Conservation (phyloP, 2,329 filamentous ascomycete species). For the Colletotrichum shisoi region DNA sequence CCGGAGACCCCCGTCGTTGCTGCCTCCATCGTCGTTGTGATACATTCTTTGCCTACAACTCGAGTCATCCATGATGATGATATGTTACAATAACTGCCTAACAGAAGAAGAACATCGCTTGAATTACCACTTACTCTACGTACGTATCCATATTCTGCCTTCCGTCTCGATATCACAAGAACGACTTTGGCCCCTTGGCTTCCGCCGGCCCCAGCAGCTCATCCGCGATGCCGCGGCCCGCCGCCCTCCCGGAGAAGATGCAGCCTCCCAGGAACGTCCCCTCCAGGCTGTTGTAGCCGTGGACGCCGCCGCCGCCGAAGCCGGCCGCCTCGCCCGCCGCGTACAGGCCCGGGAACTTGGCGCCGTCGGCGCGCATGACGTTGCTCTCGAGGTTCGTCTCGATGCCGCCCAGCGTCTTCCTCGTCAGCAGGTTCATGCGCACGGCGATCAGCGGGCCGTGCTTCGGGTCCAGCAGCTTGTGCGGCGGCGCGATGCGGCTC, state of each 20-base stretch:
- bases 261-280: conserved; percentile 70
- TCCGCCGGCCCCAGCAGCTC: conserved; percentile 48
- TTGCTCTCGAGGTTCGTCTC: conserved; percentile 67
- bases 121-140: neutral
- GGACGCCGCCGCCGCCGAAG: conserved; percentile 69
- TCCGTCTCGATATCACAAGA: neutral
- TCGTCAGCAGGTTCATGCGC: conserved; percentile 66
- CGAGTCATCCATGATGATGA: neutral
- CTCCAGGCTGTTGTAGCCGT: conserved; percentile 69
- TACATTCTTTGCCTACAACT: neutral
- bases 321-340: conserved; percentile 68
- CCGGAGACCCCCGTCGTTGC: too few relatives aligned
- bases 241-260: conserved; percentile 67
- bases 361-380: conserved; percentile 60
- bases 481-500: conserved; percentile 62
- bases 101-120: neutral
- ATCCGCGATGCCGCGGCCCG: conserved; percentile 62
- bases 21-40: too few relatives aligned
- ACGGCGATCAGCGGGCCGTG: conserved; percentile 68
- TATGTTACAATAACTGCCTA: too few relatives aligned
- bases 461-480: conserved; percentile 61
- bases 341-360: conserved; percentile 63
- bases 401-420: conserved; percentile 68
- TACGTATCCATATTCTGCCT: too few relatives aligned
- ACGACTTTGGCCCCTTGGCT: conserved; percentile 19